A percentile compares a stretch with the other conserved stretches of the same genome.
Conservation (phyloP, 768 basidiomycete genomes). For the Termitomyces sp. region DNA sequence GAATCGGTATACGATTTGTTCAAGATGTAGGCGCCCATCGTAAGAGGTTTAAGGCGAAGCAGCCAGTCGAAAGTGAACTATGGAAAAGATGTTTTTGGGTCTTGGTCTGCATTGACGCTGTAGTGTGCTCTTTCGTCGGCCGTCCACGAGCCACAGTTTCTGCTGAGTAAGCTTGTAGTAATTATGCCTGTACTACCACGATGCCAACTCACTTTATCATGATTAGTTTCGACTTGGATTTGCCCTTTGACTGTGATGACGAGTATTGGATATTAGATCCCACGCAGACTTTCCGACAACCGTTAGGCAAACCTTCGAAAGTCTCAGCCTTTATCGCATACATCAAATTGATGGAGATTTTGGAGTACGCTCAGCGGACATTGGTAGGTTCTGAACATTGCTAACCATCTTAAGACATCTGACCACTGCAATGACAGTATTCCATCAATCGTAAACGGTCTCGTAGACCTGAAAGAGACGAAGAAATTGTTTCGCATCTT, state of each 20-base stretch:
- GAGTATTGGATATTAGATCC: slow-evolving; percentile 60
- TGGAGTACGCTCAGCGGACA: slow-evolving; percentile 57
- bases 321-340: slow-evolving; percentile 51
- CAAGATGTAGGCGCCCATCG: slow-evolving; percentile 58
- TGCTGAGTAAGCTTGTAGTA: slow-evolving; percentile 11
- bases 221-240: slow-evolving; percentile 66
- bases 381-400: slow-evolving; percentile 33
- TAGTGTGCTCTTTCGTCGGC: slow-evolving; percentile 14
- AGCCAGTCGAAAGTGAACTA: slow-evolving; percentile 47
- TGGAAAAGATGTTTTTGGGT: slow-evolving; percentile 54
- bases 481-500: slow-evolving; percentile 62
- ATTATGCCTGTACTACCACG: not conserved
- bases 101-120: slow-evolving; percentile 17
- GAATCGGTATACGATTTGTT: slow-evolving; percentile 49
- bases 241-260: slow-evolving; percentile 57
- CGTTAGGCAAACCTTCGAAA: slow-evolving; percentile 45
- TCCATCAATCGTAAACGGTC: slow-evolving; percentile 10
- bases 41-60: slow-evolving; percentile 23
- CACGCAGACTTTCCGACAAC: slow-evolving; percentile 54
- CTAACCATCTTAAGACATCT: not conserved
- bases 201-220: not conserved
- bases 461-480: slow-evolving; percentile 20
- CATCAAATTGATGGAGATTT: slow-evolving; percentile 54
- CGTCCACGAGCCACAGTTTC: slow-evolving; percentile 16
- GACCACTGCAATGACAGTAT: slow-evolving; percentile 5